phyloP scores from a whole-genome alignment of 2,329 filamentous ascomycete genomes.

The Colletotrichum chrysophilum region DNA sequence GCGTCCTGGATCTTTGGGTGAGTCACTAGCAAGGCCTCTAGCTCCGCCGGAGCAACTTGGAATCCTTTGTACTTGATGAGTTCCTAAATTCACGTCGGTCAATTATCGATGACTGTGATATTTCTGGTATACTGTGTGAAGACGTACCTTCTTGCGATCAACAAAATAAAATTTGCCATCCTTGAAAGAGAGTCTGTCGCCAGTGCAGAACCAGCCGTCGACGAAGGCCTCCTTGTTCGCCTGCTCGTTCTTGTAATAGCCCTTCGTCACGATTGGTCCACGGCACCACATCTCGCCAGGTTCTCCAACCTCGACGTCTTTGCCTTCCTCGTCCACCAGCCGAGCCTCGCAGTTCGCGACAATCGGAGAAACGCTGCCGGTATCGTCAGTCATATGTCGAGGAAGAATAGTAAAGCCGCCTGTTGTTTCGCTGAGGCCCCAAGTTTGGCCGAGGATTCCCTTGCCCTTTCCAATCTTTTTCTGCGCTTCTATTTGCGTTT shows the following conservation, averaged over 20 bases:
- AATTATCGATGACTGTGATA: not conserved
- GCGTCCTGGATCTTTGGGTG: constrained; percentile 56
- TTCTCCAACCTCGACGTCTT: constrained; percentile 42
- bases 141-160: constrained; percentile 71
- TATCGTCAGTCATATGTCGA: constrained; percentile 42
- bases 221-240: constrained; percentile 66
- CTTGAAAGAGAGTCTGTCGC: constrained; percentile 78
- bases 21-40: constrained; percentile 53
- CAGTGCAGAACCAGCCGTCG: constrained; percentile 76
- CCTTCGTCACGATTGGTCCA: constrained; percentile 74
- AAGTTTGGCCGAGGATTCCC: constrained; percentile 55
- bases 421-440: constrained; percentile 64
- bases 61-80: constrained; percentile 66
- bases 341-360: constrained; percentile 40
- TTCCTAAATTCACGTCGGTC: constrained; percentile 47
- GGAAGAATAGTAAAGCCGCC: constrained; percentile 52
- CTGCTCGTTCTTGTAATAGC: constrained; percentile 72
- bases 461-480: constrained; percentile 49
- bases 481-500: constrained; percentile 56
- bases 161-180: constrained; percentile 77
- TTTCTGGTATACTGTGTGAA: fast-evolving
- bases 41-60: constrained; percentile 71
- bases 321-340: constrained; percentile 43
- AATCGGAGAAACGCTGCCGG: constrained; percentile 50
- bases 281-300: constrained; percentile 71